A percentile compares a stretch with the other conserved stretches of the same genome.
These are phyloP conservation scores for Fomitopsis betulina DNA, from an alignment of 1,284 basidiomycete species.

Conservation along the genomic window DNA sequence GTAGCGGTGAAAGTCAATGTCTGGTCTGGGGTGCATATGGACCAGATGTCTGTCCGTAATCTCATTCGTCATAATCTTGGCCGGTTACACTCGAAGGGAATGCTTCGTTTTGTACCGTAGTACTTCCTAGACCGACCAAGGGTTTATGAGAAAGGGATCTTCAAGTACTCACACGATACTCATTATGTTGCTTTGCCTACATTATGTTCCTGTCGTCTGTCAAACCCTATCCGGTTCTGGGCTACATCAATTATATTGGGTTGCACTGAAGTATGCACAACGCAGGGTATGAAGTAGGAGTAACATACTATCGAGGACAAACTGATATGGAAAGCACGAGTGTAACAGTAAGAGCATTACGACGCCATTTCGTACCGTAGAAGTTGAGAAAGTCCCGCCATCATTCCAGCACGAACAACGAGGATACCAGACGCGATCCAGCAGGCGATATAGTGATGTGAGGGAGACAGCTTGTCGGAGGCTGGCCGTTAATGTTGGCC, in stretches of 20 bases:
- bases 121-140: too few relatives aligned
- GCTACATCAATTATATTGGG: neutral
- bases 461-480: constrained; percentile 10
- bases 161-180: neutral
- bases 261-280: constrained; percentile 11
- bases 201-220: neutral
- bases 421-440: constrained; percentile 11
- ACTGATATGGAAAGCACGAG: constrained; percentile 6
- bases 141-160: neutral
- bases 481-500: constrained; percentile 4
- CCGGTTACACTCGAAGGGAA: constrained; percentile 17
- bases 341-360: neutral
- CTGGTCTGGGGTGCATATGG: constrained; percentile 20
- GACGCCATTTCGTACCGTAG: constrained; percentile 2
- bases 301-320: constrained; percentile 17
- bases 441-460: constrained; percentile 12
- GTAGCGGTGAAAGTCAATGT: constrained; percentile 19
- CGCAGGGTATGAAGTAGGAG: constrained; percentile 20
- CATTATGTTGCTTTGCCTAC: neutral
- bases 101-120: constrained; percentile 12
- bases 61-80: constrained; percentile 16
- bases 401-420: constrained; percentile 8
- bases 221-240: neutral
- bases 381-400: neutral
- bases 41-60: constrained; percentile 14